Percentiles rank a stretch among this genome's conserved stretches.
Evolutionary conservation across 1,284 basidiomycete genomes (phyloP).

Genomic region (Serendipita sp.): DNA sequence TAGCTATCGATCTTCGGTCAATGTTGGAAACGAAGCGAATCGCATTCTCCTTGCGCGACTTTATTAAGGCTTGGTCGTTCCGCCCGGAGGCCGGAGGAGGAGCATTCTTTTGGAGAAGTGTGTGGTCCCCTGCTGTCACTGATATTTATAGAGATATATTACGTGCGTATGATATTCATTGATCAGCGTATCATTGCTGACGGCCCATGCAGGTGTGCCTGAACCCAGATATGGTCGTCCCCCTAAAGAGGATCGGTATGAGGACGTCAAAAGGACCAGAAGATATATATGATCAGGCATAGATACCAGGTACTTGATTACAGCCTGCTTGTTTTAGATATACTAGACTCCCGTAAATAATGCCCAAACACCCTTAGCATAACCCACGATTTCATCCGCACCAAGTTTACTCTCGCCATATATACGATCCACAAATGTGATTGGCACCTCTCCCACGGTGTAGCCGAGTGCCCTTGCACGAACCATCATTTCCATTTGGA

Average conservation of each 20-base stretch:
- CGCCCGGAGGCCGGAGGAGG: constrained; percentile 37
- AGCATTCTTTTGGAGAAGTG: constrained; percentile 70
- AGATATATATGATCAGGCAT: constrained; percentile 1
- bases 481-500: constrained; percentile 97
- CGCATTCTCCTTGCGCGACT: constrained; percentile 52
- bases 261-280: constrained; percentile 13
- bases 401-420: constrained; percentile 87
- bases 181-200: not conserved
- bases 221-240: constrained; percentile 8
- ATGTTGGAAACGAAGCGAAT: constrained; percentile 29
- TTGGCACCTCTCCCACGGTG: constrained; percentile 77
- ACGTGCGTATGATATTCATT: constrained; percentile 33
- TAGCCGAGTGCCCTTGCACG: constrained; percentile 72
- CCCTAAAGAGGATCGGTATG: constrained; percentile 11
- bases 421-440: constrained; percentile 86
- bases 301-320: not conserved
- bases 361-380: constrained; percentile 72
- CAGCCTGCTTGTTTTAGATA: not conserved
- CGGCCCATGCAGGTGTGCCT: not conserved
- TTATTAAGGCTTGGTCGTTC: constrained; percentile 41
- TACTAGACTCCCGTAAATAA: constrained; percentile 56
- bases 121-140: constrained; percentile 58
- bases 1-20: constrained; percentile 27
- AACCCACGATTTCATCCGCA: constrained; percentile 78
- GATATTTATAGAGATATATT: constrained; percentile 53